These are phyloP conservation scores for Leishmania amazonensis DNA, from an alignment of 208 protist species.

Conservation along the genomic window DNA sequence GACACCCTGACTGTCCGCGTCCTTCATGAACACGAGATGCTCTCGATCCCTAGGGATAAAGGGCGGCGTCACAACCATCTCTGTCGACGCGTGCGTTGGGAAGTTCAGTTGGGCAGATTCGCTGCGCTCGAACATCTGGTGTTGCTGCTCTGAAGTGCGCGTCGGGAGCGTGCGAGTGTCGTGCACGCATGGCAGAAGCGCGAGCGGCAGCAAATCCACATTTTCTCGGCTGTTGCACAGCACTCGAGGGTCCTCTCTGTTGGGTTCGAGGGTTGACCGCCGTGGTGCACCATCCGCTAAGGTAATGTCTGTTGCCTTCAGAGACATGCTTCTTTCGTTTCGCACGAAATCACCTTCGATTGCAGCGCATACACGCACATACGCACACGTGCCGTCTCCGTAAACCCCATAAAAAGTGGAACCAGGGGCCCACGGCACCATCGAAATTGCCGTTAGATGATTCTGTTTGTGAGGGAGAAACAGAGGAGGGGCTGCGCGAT, in stretches of 20 bases:
- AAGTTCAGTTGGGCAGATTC: background rate
- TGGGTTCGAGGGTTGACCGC: background rate
- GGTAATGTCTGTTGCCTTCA: background rate
- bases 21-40: slow-evolving; percentile 40
- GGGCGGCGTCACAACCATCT: slow-evolving; percentile 30
- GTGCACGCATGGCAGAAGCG: background rate
- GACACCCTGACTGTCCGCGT: slow-evolving; percentile 11
- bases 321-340: slow-evolving; percentile 5
- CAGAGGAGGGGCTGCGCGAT: background rate
- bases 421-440: background rate
- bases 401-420: background rate
- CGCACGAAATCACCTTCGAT: background rate
- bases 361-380: background rate
- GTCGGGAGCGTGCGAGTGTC: background rate
- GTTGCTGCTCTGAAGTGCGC: background rate
- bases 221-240: background rate
- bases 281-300: background rate
- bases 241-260: slow-evolving; percentile 11
- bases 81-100: background rate
- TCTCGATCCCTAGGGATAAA: slow-evolving; percentile 37
- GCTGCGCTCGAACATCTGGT: background rate
- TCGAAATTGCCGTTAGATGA: background rate
- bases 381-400: background rate
- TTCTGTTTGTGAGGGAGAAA: background rate
- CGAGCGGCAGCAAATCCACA: background rate